Evolutionary conservation across 805 yeast genomes (phyloP).

Genomic region (Ogataea wickerhamii): DNA sequence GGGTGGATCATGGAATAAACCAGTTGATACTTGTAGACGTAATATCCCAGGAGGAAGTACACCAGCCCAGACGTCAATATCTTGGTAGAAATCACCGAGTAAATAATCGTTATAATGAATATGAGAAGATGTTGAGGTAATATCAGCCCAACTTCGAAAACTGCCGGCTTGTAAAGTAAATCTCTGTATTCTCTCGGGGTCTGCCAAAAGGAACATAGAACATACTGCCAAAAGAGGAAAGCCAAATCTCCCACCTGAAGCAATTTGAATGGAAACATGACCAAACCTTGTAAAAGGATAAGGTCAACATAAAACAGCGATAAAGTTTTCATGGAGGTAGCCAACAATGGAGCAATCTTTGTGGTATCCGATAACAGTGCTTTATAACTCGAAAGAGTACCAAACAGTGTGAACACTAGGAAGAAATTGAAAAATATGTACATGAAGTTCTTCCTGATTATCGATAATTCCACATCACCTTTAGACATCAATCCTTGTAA

Average conservation of each 20-base stretch:
- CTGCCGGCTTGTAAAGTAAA: slow-evolving; percentile 52
- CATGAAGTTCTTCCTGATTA: slow-evolving; percentile 55
- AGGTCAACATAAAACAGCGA: slow-evolving; percentile 55
- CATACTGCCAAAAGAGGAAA: slow-evolving; percentile 40
- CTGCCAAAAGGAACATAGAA: slow-evolving; percentile 33
- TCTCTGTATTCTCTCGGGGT: slow-evolving; percentile 52
- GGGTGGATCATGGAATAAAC: slow-evolving; percentile 61
- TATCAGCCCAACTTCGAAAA: slow-evolving; percentile 58
- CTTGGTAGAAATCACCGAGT: slow-evolving; percentile 59
- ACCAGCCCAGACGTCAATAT: slow-evolving; percentile 55
- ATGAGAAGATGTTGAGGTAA: slow-evolving; percentile 60
- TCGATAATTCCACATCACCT: slow-evolving; percentile 56
- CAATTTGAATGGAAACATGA: slow-evolving; percentile 57
- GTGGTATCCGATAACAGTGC: slow-evolving; percentile 57
- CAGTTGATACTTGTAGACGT: slow-evolving; percentile 59
- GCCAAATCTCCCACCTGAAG: slow-evolving; percentile 54
- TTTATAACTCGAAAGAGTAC: slow-evolving; percentile 58
- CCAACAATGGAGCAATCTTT: slow-evolving; percentile 52
- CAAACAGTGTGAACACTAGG: slow-evolving; percentile 57
- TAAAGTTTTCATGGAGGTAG: slow-evolving; percentile 47
- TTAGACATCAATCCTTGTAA: slow-evolving; percentile 53
- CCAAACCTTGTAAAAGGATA: slow-evolving; percentile 67
- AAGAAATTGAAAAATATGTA: slow-evolving; percentile 60
- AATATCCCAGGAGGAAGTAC: slow-evolving; percentile 54
- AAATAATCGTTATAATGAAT: slow-evolving; percentile 54